phyloP scores from a whole-genome alignment of 805 yeast species.

The Candida lessepsii region DNA sequence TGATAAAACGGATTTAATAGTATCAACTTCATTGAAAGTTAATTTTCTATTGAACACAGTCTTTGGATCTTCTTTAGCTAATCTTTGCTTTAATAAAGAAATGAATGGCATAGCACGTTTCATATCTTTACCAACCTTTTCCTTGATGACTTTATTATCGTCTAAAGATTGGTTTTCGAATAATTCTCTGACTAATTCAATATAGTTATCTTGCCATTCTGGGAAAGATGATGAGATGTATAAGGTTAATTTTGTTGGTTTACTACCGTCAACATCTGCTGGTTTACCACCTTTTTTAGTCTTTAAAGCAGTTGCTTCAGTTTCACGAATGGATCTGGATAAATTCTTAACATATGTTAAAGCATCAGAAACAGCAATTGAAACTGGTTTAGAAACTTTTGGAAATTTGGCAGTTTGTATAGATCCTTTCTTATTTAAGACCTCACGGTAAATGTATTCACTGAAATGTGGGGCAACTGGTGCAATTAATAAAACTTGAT shows the following conservation, averaged over 20 bases:
- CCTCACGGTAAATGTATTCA: constrained; percentile 84
- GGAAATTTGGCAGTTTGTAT: constrained; percentile 83
- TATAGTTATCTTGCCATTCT: constrained; percentile 62
- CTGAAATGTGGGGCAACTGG: constrained; percentile 97
- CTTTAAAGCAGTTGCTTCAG: constrained; percentile 82
- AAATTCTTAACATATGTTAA: constrained; percentile 76
- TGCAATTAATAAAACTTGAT: constrained; percentile 78
- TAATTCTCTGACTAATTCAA: constrained; percentile 70
- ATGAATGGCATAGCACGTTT: constrained; percentile 99
- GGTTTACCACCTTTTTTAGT: constrained; percentile 79
- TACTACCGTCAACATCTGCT: constrained; percentile 68
- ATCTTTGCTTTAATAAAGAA: constrained; percentile 77
- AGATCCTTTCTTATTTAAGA: constrained; percentile 62
- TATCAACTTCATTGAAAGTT: constrained; percentile 72
- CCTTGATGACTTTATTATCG: constrained; percentile 63
- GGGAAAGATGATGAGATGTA: constrained; percentile 78
- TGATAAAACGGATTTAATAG: constrained; percentile 54
- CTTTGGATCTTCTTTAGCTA: constrained; percentile 65
- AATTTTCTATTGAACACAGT: constrained; percentile 88
- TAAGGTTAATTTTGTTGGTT: constrained; percentile 71
- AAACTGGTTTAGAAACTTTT: constrained; percentile 63
- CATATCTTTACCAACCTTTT: constrained; percentile 80
- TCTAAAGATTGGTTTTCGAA: constrained; percentile 63
- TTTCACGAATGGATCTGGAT: constrained; percentile 84
- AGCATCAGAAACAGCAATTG: constrained; percentile 60